Conservation (phyloP, 2,329 filamentous ascomycete species). For the Fusarium sp. region DNA sequence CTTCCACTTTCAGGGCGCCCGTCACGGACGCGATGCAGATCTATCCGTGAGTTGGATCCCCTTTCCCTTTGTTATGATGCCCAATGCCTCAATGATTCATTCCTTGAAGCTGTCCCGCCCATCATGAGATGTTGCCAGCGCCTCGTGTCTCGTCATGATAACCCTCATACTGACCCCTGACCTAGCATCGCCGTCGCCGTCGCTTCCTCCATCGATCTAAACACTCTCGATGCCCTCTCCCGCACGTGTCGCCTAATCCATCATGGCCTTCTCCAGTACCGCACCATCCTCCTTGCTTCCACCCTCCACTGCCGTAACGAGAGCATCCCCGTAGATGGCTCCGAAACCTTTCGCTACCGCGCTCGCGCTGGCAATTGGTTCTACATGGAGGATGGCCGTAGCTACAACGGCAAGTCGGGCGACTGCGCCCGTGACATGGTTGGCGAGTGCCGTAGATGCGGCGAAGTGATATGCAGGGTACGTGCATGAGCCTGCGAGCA, state of each 20-base stretch:
- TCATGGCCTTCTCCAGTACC: constrained; percentile 81
- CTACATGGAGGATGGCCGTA: constrained; percentile 68
- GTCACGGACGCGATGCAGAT: constrained; percentile 44
- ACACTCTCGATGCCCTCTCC: constrained; percentile 85
- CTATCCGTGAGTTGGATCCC: constrained; percentile 41
- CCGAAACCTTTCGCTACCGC: constrained; percentile 68
- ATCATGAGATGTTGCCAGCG: constrained; percentile 30
- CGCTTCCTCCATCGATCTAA: constrained; percentile 84
- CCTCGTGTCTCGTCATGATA: constrained; percentile 20
- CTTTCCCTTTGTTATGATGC: background rate
- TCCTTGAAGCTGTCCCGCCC: background rate
- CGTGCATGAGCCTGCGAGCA: constrained; percentile 44
- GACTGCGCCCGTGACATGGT: constrained; percentile 91
- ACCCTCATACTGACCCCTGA: constrained; percentile 25
- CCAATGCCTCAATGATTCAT: constrained; percentile 14
- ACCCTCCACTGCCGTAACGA: constrained; percentile 88
- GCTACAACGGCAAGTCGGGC: constrained; percentile 75
- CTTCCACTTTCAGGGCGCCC: constrained; percentile 40
- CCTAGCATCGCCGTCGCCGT: constrained; percentile 81
- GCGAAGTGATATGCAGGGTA: constrained; percentile 84
- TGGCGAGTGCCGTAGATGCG: constrained; percentile 82
- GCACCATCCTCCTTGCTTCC: constrained; percentile 76
- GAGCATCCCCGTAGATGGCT: constrained; percentile 63
- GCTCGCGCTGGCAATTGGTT: constrained; percentile 69
- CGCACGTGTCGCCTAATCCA: constrained; percentile 85